Conservation (phyloP, 257 asterid genomes). For the Gynochthodes officinalis region DNA sequence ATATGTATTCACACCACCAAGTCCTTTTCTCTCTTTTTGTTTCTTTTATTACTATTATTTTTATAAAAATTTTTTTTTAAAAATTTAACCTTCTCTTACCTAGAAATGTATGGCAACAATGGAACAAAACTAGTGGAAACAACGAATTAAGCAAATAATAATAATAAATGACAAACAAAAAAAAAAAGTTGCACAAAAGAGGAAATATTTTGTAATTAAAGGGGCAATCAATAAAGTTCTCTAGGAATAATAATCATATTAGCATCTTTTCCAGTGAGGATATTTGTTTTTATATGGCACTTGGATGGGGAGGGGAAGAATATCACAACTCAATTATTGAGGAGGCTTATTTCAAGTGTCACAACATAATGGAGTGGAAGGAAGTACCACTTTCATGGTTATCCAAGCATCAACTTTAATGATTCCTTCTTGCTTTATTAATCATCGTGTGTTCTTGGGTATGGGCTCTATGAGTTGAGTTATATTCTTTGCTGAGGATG, state of each 20-base stretch:
- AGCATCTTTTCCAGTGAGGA: slow-evolving; percentile 2
- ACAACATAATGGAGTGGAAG: slow-evolving; percentile 25
- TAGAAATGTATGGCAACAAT: neutral
- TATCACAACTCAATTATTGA: slow-evolving; percentile 39
- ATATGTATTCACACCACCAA: slow-evolving; percentile 4
- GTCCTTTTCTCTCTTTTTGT: neutral
- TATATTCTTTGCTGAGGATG: neutral
- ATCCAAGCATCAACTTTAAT: slow-evolving; percentile 24
- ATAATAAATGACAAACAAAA: too few species aligned
- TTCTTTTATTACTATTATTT: neutral
- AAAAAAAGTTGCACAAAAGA: neutral
- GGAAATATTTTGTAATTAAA: slow-evolving; percentile 7
- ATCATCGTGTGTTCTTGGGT: neutral
- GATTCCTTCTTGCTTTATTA: slow-evolving; percentile 13
- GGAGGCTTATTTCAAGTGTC: slow-evolving; percentile 31
- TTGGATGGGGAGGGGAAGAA: slow-evolving; percentile 21
- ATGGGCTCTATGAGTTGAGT: slow-evolving; percentile 1
- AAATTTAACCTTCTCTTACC: slow-evolving; percentile 3
- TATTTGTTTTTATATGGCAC: slow-evolving; percentile 19
- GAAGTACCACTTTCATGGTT: slow-evolving; percentile 22
- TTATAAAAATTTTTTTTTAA: neutral
- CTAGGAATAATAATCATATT: slow-evolving; percentile 9
- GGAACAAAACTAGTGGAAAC: slow-evolving; percentile 2
- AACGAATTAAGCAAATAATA: neutral
- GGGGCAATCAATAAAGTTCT: slow-evolving; percentile 5